Conservation (phyloP, 202 grass and related monocot genomes). For the Setaria viridis region DNA sequence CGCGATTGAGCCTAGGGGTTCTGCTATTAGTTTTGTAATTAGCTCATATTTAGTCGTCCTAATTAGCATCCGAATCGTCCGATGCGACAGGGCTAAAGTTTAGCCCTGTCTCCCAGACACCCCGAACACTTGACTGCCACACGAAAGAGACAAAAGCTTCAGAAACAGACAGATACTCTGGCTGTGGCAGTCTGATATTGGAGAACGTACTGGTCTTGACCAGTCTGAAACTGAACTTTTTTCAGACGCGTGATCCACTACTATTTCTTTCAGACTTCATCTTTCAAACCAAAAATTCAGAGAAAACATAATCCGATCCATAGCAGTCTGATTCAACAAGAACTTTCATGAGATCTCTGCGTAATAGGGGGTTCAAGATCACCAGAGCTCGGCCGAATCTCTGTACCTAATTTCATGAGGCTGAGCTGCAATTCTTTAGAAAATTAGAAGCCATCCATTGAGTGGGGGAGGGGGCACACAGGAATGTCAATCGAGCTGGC, state of each 20-base stretch:
- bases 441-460: slow-evolving; percentile 6
- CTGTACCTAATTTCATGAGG: slow-evolving; percentile 36
- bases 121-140: slow-evolving; percentile 8
- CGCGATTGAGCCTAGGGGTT: too few species aligned
- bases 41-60: too few species aligned
- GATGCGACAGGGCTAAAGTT: too few species aligned
- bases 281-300: neutral
- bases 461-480: slow-evolving; percentile 4
- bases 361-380: neutral
- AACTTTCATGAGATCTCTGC: neutral
- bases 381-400: slow-evolving; percentile 23
- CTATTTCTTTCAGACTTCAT: neutral
- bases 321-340: neutral
- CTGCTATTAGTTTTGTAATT: too few species aligned
- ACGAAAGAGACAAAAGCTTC: neutral
- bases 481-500: slow-evolving; percentile 34
- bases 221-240: neutral
- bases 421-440: neutral
- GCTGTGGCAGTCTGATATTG: neutral
- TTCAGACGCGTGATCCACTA: neutral
- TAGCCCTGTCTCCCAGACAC: too few species aligned
- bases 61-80: too few species aligned
- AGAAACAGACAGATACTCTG: neutral
- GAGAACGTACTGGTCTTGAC: neutral
- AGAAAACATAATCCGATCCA: neutral